phyloP scores from a whole-genome alignment of 2,329 filamentous ascomycete species.

The Chrysoporthe cubensis region DNA sequence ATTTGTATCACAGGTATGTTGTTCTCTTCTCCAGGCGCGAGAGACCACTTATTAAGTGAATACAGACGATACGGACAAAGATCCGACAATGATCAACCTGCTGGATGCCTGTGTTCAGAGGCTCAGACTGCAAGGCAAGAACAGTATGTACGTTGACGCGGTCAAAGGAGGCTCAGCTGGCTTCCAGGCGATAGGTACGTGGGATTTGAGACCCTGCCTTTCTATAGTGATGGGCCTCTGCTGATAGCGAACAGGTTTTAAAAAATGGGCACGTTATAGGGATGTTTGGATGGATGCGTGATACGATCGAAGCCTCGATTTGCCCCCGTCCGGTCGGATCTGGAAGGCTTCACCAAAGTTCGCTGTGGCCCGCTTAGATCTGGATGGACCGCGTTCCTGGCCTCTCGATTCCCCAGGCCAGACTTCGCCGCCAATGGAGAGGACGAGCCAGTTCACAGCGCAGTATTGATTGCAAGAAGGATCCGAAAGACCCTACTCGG shows the following conservation, averaged over 20 bases:
- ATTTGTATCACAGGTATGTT: constrained; percentile 59
- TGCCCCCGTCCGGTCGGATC: not conserved
- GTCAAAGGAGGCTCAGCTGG: constrained; percentile 54
- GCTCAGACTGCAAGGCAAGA: constrained; percentile 55
- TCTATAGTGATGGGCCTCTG: constrained; percentile 10
- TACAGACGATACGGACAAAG: constrained; percentile 48
- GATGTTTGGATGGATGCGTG: constrained; percentile 55
- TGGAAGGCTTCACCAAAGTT: not conserved
- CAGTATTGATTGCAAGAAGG: not conserved
- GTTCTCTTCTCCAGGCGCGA: not conserved
- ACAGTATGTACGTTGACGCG: constrained; percentile 58
- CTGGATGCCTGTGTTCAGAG: constrained; percentile 55
- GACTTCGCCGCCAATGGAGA: not conserved
- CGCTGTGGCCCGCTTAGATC: not conserved
- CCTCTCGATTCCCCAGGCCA: not conserved
- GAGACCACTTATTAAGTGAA: not conserved
- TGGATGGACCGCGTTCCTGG: not conserved
- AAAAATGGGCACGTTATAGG: constrained; percentile 61
- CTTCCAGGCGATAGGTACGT: constrained; percentile 57
- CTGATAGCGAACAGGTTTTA: constrained; percentile 50
- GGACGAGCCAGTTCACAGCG: not conserved
- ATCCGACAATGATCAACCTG: constrained; percentile 56
- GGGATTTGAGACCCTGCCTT: not conserved
- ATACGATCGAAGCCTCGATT: not conserved
- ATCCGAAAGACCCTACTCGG: not conserved